Percentiles rank a stretch among this genome's conserved stretches.
Evolutionary conservation across 1,139 yeast genomes (phyloP).

Genomic region (Kurtzmaniella quercitrusa): DNA sequence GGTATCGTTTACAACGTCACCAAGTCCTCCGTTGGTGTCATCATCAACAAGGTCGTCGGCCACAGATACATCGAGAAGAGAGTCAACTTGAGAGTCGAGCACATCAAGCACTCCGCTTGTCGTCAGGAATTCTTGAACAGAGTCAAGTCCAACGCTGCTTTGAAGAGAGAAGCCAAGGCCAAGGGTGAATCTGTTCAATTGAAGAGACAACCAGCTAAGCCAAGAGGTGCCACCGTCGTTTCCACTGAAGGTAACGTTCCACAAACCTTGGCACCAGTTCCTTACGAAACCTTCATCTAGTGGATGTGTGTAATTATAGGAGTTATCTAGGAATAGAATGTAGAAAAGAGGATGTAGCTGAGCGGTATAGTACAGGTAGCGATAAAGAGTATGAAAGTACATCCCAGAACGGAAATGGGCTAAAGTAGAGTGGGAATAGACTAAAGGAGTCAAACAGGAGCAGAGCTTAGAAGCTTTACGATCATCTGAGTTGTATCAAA

Average conservation of each 20-base stretch:
- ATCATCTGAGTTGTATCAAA: no score
- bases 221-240: constrained; percentile 88
- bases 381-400: no score
- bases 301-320: constrained; percentile 12
- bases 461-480: no score
- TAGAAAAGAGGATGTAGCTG: background rate
- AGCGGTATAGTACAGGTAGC: no score
- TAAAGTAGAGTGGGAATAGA: no score
- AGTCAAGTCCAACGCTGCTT: constrained; percentile 94
- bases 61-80: constrained; percentile 99
- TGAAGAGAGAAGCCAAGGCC: constrained; percentile 91
- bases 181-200: constrained; percentile 86
- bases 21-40: constrained; percentile 97
- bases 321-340: background rate
- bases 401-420: no score
- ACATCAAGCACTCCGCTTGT: constrained; percentile 99
- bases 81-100: constrained; percentile 97
- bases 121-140: constrained; percentile 98
- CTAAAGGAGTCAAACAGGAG: no score
- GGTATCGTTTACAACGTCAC: constrained; percentile 99
- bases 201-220: constrained; percentile 98
- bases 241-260: constrained; percentile 77
- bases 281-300: constrained; percentile 99
- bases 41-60: constrained; percentile 97
- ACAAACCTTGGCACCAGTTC: constrained; percentile 97